Percentiles rank a stretch among this genome's conserved stretches.
These are phyloP conservation scores for Metarhizium robertsii DNA, from an alignment of 2,329 filamentous ascomycete genomes.

Conservation along the genomic window DNA sequence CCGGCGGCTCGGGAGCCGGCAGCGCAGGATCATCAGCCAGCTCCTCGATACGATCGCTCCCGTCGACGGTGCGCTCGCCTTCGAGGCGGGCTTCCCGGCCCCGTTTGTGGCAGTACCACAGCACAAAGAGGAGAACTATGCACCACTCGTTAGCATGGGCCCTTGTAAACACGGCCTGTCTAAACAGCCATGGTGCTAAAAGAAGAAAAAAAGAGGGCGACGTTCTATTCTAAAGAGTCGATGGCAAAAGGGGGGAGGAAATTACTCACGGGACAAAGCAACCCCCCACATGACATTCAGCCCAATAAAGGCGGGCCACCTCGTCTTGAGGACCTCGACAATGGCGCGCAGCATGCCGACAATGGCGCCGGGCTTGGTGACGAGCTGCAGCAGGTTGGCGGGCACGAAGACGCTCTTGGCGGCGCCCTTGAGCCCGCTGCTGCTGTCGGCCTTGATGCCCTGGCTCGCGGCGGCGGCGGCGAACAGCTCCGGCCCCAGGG, in stretches of 20 bases:
- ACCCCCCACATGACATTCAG: constrained; percentile 88
- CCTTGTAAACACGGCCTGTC: neutral
- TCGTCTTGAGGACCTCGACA: constrained; percentile 73
- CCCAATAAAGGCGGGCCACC: constrained; percentile 85
- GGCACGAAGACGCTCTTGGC: constrained; percentile 61
- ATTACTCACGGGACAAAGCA: constrained; percentile 69
- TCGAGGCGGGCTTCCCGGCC: constrained; percentile 77
- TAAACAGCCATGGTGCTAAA: neutral
- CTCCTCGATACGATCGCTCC: constrained; percentile 35
- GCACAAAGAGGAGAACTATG: constrained; percentile 76
- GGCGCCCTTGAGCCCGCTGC: constrained; percentile 48
- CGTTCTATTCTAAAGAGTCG: no score
- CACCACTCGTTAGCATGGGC: constrained; percentile 5
- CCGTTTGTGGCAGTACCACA: constrained; percentile 98
- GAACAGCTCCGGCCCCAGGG: constrained; percentile 71
- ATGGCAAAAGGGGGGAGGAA: neutral
- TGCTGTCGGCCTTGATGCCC: constrained; percentile 47
- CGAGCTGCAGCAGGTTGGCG: constrained; percentile 65
- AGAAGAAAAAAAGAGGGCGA: neutral
- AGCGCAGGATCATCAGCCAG: constrained; percentile 38
- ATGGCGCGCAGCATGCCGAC: constrained; percentile 83
- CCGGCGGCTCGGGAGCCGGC: constrained; percentile 17
- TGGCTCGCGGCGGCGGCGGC: constrained; percentile 70
- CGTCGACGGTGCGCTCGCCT: constrained; percentile 37
- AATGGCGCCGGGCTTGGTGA: constrained; percentile 80